Evolutionary conservation across 495 filamentous ascomycete species (phyloP), one percentile per base, ranked within the genome.

Genomic region (Oleoguttula mirabilis): DNA sequence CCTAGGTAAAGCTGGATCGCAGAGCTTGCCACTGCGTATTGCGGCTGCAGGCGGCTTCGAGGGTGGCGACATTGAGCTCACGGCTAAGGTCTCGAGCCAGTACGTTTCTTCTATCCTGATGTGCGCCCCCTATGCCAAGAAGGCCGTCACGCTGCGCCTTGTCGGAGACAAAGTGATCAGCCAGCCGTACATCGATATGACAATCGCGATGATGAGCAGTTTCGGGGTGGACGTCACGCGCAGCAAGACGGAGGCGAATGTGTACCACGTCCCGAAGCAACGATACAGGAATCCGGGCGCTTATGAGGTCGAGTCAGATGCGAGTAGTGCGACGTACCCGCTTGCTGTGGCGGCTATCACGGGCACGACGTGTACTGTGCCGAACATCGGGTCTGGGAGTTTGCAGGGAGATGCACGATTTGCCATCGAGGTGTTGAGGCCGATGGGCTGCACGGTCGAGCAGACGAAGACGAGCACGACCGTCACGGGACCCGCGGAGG

Each of bases 161-260:
- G 80, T 94, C 30, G 88, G 88, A 30, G 90, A 87, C 40, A 94
- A 92, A 64, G 88, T 88, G 2, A 94, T 96, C 47, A 95, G 88
- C 1, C 86, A 95, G 59, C 80, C 80, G 12, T 99, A 99, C 56
- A 96, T 96, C 57, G 87, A 96, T 53, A 95, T 99, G 88, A 99
- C 90, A 12, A 88, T 84, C 11, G 74, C 85, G 15, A 96, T 99
- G 88, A 99, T 99, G 90, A 72, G 78, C 23, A 73, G 78, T 4
- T 99, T 99, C 55, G 90, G 90, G 28, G 77, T 96, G 38, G 59
- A 79, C 24, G 88, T 95, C 24, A 63, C 73, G 40, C 75, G 72
- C 58, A 84, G 82, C 2, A 64, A 69, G 15, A 77, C 70, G 3
- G 82, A 93, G 49, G 74, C 81, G 37, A 77, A 95, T 62, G 94